Base-by-base conservation (phyloP, 2,329 filamentous ascomycete species). In the Aspergillus sp. region DNA sequence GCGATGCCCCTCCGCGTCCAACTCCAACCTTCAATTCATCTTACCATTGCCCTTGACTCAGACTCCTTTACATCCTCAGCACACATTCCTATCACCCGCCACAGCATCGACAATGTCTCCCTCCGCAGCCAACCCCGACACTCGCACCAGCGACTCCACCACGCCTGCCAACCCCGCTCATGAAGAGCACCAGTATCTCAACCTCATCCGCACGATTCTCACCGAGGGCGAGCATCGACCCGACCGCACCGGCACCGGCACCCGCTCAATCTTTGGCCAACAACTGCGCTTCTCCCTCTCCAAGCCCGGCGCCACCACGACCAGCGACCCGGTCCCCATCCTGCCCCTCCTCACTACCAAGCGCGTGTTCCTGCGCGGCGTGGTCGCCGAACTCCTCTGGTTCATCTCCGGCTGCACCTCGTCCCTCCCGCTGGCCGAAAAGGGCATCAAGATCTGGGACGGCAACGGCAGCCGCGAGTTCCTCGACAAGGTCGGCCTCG, bases 401-500 rank as follows among this genome's bases (percentile, higher is more conserved):
- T 99, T 99, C 78, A 84, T 99, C 67, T 85, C 87, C 49, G 95
- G 92, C 70, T 86, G 82, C 70, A 99, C 95, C 2, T 92, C 91
- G 0, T 93, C 91, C 1, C 78, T 86, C 4, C 81, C 92, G 0
- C 87, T 99, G 3, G 88, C 86, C 60, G 87, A 88, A 12, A 87
- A 88, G 1, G 92, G 92, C 31, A 88, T 99, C 70, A 96, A 96
- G 78, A 99, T 99, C 74, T 99, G 95, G 95, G 95, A 99, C 74
- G 94, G 93, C 69, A 99, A 99, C 73, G 95, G 94, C 49, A 92
- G 89, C 51, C 90, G 95, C 68, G 90, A 88, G 71, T 98, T 90
- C 75, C 90, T 99, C 42, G 94, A 99, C 80, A 88, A 82, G 63
- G 85, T 95, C 1, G 94, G 94, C 0, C 84, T 98, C 6, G 81